Evolutionary conservation across 2,329 filamentous ascomycete genomes (phyloP), one percentile per base, ranked within the genome.

Genomic region (Pseudohalonectria lignicola): DNA sequence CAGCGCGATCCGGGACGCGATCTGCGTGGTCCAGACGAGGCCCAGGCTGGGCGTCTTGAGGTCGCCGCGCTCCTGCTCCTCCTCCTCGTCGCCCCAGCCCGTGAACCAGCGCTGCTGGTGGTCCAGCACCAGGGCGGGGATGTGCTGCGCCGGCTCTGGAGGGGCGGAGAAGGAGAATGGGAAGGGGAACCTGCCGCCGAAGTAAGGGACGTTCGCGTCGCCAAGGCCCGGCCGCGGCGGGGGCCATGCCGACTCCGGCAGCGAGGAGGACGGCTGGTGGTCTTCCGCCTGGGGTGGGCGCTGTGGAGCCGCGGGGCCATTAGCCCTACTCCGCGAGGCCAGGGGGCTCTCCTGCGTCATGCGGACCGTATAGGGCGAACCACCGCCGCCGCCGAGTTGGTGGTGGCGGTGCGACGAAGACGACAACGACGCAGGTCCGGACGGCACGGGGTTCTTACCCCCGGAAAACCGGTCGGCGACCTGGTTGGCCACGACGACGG

Each of bases 21-120:
- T 77, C 63, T 95, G 88, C 21, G 87, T 90, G 3, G 86, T 79
- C 90, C 90, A 96, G 10, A 93, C 82, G 7, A 94, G 69, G 1
- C 90, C 90, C 18, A 96, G 62, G 6, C 84, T 84, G 0, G 90
- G 90, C 0, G 85, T 94, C 61, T 95, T 96, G 39, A 82, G 61
- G 19, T 62, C 58, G 35, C 63, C 56, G 16, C 62, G 56, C 19
- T 58, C 50, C n/a, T 69, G 62, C 57, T 38, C 63, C 55, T n/a
- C 61, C 53, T 15, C 63, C 57, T 78, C 69, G 55, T 94, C 85
- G 17, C 90, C 87, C 90, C 92, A 95, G 45, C 92, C 88, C 4
- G 88, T 93, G 61, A 95, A 94, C 76, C 88, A 95, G 31, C 84
- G 75, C 56, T 95, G 86, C 59, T 96, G 90, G 58, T 95, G 84